Evolutionary conservation across 2,329 filamentous ascomycete species (phyloP).

Genomic region (Aureobasidium mangrovei): DNA sequence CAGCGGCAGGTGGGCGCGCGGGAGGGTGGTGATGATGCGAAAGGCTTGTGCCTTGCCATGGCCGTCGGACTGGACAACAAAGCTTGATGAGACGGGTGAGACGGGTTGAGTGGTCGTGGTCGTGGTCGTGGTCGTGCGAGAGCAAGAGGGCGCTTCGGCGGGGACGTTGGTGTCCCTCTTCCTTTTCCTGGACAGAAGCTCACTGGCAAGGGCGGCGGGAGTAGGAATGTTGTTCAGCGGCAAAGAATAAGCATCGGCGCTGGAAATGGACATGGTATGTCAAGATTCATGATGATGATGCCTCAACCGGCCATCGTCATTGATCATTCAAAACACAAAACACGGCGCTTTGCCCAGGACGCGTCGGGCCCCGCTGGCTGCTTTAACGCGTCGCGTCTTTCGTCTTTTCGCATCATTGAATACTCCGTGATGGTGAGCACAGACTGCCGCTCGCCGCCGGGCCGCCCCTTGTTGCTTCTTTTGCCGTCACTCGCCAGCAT

Average conservation of each 20-base stretch:
- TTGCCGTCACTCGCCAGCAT: background rate
- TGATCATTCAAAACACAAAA: too few relatives aligned
- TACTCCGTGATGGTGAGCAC: background rate
- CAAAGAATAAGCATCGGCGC: constrained; percentile 1
- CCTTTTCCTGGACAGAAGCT: constrained; percentile 10
- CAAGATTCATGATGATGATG: background rate
- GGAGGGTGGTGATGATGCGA: constrained; percentile 39
- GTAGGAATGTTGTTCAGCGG: background rate
- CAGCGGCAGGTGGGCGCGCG: constrained; percentile 52
- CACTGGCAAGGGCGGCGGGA: background rate
- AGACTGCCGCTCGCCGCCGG: background rate
- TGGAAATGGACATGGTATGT: constrained; percentile 11
- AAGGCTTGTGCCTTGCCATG: constrained; percentile 20
- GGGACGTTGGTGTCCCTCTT: background rate
- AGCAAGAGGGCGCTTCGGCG: background rate
- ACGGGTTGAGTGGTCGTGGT: too few relatives aligned
- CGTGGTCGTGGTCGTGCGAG: too few relatives aligned
- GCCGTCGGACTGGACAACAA: background rate
- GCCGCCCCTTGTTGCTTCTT: background rate
- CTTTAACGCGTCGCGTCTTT: background rate
- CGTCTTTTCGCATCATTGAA: background rate
- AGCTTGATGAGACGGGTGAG: background rate
- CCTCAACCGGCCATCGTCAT: background rate
- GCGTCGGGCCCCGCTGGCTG: too few relatives aligned
- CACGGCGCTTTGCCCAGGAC: too few relatives aligned